Base-by-base conservation (phyloP, 208 protist genomes). In the Naegleria fowleri region DNA sequence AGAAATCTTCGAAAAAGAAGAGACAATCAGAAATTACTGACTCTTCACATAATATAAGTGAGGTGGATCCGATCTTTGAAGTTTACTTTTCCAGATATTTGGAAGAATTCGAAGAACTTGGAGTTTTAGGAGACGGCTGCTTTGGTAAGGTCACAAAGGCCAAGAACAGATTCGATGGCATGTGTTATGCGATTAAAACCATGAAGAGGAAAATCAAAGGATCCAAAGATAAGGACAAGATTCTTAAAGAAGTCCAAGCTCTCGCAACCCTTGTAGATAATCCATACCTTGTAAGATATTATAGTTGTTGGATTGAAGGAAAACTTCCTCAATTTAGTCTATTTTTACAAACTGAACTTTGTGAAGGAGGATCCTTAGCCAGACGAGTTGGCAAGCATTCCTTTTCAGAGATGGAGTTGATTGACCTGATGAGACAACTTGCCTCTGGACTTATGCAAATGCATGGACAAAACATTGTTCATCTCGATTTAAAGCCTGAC, bases 401-500 rank as follows among this genome's bases (percentile, higher is more conserved):
- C 7, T 93, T 96, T 41, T 83, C 90, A 19, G 96, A 97, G 90
- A 25, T 11, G 15, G 59, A 93, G 15, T 83, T 97, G 90, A 91
- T 91, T 0, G 92, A 86, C 13, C 90, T 98, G 83, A 59, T 96
- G 4, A 93, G 95, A 88, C 96, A 98, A 79, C 94, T 96, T 36
- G 91, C 92, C 22, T 91, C 91, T 9, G 96, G 95, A 0, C 92
- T 98, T 16, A 93, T 96, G 90, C 93, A 95, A 83, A 92, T 98
- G 83, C 96, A 96, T 86, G 91, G 91, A 2, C 93, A 94, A 90
- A 88, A 94, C 76, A 94, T 97, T n/a, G 93, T 95, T 36, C 96
- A 98, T 93, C 90, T 96, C 39, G 96, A 98, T 91, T 93, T 98
- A 9, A 98, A 97, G 90, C 95, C 95, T 15, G 94, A 94, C 13